phyloP scores from a whole-genome alignment of 257 asterid species.

The Coffea eugenioides region DNA sequence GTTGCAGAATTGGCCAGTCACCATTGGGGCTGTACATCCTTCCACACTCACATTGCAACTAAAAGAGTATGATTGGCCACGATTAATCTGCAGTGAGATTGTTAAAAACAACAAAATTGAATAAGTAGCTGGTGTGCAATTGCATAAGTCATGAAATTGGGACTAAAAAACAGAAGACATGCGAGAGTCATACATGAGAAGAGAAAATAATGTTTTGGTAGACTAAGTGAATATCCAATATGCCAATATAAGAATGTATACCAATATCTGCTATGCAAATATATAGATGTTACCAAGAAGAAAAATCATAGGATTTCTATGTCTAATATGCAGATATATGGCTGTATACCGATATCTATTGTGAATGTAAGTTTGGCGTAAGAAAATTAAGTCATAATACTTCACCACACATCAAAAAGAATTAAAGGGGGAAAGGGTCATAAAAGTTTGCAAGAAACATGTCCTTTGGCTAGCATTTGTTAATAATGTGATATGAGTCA shows the following conservation, averaged over 20 bases:
- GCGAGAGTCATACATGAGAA: neutral
- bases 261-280: neutral
- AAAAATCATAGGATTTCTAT: neutral
- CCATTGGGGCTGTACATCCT: conserved; percentile 64
- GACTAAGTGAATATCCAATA: neutral
- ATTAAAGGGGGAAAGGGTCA: neutral
- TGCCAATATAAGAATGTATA: neutral
- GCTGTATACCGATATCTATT: neutral
- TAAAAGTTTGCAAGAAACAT: neutral
- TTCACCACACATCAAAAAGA: conserved; percentile 1
- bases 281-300: neutral
- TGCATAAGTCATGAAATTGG: neutral
- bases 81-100: conserved; percentile 64
- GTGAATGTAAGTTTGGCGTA: neutral
- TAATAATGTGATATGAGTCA: neutral
- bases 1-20: conserved; percentile 84
- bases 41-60: conserved; percentile 78
- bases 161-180: neutral
- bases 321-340: neutral
- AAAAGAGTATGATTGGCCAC: conserved; percentile 69
- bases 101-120: neutral
- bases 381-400: neutral
- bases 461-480: neutral
- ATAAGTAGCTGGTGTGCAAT: neutral
- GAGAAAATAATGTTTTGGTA: neutral